These are phyloP conservation scores for Fallopia convolvulus DNA, from an alignment of 148 eudicot species.

Conservation along the genomic window DNA sequence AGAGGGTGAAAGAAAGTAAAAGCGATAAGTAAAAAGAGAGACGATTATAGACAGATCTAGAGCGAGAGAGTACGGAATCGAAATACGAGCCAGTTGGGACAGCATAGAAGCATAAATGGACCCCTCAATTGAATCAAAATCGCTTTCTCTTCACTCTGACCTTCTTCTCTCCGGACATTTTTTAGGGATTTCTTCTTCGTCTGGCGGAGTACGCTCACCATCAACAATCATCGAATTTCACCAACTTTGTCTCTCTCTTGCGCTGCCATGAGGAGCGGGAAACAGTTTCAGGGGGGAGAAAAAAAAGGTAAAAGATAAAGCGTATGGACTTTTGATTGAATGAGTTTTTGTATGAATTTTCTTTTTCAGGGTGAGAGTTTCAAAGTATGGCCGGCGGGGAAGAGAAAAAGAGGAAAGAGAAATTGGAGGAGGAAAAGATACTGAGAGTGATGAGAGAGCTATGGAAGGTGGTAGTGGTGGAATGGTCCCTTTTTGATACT, in stretches of 20 bases:
- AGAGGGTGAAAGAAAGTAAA: background rate
- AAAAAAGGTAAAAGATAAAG: background rate
- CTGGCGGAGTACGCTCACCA: background rate
- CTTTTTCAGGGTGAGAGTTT: background rate
- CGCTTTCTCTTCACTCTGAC: background rate
- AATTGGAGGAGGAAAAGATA: background rate
- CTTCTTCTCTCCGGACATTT: background rate
- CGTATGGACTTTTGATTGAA: background rate
- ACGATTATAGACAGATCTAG: background rate
- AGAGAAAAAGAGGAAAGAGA: background rate
- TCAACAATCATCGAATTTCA: background rate
- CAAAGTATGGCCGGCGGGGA: constrained; percentile 7
- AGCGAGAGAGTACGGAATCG: constrained; percentile 10
- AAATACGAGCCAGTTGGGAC: constrained; percentile 11
- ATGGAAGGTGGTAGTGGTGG: constrained; percentile 1
- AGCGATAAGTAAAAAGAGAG: background rate
- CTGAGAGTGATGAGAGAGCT: background rate
- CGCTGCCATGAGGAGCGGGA: background rate
- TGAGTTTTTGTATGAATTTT: background rate
- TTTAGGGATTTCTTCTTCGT: background rate
- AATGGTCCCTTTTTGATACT: background rate
- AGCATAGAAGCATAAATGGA: constrained; percentile 8
- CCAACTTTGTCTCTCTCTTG: background rate
- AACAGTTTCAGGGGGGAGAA: background rate
- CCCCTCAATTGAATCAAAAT: constrained; percentile 9